Base-by-base conservation (phyloP, 139 green algal genomes). In the Chlamydomonas eustigma region DNA sequence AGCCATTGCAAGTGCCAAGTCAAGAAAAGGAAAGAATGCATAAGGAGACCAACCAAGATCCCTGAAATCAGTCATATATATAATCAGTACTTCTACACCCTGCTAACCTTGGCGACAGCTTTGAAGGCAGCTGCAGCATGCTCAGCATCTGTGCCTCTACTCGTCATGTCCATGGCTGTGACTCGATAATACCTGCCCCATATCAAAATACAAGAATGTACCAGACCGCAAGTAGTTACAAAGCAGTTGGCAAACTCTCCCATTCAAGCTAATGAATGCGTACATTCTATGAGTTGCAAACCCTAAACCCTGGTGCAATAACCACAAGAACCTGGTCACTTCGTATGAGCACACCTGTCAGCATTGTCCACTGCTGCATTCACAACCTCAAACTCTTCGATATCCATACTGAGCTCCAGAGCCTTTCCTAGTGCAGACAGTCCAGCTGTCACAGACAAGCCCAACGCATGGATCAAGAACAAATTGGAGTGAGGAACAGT, bases 121-220 rank as follows among this genome's bases (percentile, higher is more conserved):
- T 76, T 76, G 76, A 86, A 86, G 0, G 81, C 81, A n/a, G 70
- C 37, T 2, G 76, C 66, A 1, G 81, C 81, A 3, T 37, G 68
- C 0, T 71, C 50, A 2, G 76, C 81, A 5, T 78, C 58, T 0
- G 28, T 36, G 28, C 50, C 39, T 12, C 33, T 31, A 30, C 28
- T 71, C 50, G 39, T 28, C 65, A 82, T 18, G 50, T 76, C 80
- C 38, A 74, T 73, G 31, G 80, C 50, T 25, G 79, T 74, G 24
- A 80, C 69, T 35, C 80, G 80, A 52, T 85, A 85, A 51, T 85
- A 85, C 35, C 80, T 1, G 38, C n/a, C n/a, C n/a, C n/a, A n/a
- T n/a, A n/a, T n/a, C n/a, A n/a, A n/a, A n/a, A n/a, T n/a, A n/a
- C n/a, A n/a, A n/a, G n/a, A n/a, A n/a, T n/a, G n/a, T n/a, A n/a